phyloP scores from a whole-genome alignment of 192 early-diverging fungal species.

The Funneliformis mosseae region DNA sequence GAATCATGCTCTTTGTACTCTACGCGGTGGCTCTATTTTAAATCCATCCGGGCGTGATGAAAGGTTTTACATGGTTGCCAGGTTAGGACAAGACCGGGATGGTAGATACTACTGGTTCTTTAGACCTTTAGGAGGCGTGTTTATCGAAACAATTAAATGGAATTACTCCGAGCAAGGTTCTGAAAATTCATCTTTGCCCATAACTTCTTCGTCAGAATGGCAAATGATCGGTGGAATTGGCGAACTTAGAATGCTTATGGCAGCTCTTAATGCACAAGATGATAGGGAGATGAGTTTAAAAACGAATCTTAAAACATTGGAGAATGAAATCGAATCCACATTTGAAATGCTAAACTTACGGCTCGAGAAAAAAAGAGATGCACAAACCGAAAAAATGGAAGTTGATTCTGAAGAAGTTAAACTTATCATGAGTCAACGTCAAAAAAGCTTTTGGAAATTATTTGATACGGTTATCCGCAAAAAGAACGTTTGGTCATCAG shows the following conservation, averaged over 20 bases:
- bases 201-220: background rate
- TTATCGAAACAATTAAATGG: background rate
- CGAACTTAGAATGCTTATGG: background rate
- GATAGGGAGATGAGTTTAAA: background rate
- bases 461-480: background rate
- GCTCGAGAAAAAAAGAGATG: background rate
- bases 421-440: background rate
- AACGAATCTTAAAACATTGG: background rate
- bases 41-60: background rate
- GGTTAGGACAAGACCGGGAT: background rate
- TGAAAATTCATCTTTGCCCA: background rate
- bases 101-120: slow-evolving; percentile 5
- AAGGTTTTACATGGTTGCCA: background rate
- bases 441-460: background rate
- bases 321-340: background rate
- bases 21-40: background rate
- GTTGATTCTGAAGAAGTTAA: background rate
- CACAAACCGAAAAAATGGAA: background rate
- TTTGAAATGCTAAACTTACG: background rate
- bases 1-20: background rate
- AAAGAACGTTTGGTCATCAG: background rate
- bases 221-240: background rate
- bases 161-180: background rate
- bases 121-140: background rate
- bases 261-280: background rate